Conservation (phyloP, 2,329 filamentous ascomycete species). For the Atkinsonella texensis region DNA sequence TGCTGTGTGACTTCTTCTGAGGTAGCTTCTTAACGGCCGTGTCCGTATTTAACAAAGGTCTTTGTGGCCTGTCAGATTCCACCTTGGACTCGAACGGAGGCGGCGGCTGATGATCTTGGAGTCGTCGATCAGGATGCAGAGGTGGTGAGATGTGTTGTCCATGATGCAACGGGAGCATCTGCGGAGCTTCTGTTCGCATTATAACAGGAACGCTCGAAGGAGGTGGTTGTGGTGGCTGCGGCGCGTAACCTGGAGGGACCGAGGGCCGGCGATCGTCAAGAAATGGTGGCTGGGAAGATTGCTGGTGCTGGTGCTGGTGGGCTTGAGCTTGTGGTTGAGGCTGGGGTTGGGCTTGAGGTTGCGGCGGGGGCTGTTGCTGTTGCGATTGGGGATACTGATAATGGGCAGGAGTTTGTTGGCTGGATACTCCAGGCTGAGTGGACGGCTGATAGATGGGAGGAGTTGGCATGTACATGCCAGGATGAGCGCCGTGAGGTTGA, state of each 20-base stretch:
- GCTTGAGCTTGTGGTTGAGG: background rate
- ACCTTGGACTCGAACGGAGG: constrained; percentile 34
- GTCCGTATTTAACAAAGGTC: constrained; percentile 37
- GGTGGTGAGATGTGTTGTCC: constrained; percentile 39
- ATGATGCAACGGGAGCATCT: constrained; percentile 24
- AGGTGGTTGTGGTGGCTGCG: constrained; percentile 42
- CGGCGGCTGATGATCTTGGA: constrained; percentile 39
- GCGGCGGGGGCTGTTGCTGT: constrained; percentile 11
- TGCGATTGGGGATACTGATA: constrained; percentile 25
- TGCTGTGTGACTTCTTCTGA: constrained; percentile 75
- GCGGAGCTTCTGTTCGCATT: constrained; percentile 42
- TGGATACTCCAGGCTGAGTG: constrained; percentile 24
- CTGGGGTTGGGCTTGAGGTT: background rate
- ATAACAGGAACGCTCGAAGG: constrained; percentile 33
- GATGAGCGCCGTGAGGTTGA: constrained; percentile 46
- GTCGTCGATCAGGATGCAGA: constrained; percentile 31
- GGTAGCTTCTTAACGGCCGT: constrained; percentile 49
- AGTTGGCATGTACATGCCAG: constrained; percentile 74
- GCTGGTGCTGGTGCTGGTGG: constrained; percentile 16
- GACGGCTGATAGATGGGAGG: constrained; percentile 60
- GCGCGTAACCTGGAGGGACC: constrained; percentile 55
- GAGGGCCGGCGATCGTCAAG: constrained; percentile 65
- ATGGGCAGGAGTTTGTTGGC: constrained; percentile 26
- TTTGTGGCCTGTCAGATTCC: constrained; percentile 35
- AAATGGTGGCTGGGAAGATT: constrained; percentile 45